Evolutionary conservation across 2,329 filamentous ascomycete genomes (phyloP).

Genomic region (Aureobasidium pullulans): DNA sequence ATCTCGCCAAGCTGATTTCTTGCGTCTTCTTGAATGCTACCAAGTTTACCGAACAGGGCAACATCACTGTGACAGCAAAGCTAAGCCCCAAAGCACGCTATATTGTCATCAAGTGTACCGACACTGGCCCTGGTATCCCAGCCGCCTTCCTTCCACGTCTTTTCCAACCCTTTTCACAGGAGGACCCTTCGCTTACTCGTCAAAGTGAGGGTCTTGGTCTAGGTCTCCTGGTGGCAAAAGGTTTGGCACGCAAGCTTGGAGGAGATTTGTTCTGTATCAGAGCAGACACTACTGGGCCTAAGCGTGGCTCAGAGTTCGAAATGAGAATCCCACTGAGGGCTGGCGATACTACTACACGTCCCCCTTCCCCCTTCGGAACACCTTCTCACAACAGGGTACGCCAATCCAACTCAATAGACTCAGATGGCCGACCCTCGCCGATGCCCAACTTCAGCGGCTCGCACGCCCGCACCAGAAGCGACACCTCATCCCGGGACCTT

Average conservation of each 20-base stretch:
- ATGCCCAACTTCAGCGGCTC: not conserved
- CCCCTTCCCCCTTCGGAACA: slow-evolving; percentile 43
- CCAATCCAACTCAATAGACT: slow-evolving; percentile 11
- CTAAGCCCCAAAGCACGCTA: slow-evolving; percentile 45
- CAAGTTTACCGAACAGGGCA: slow-evolving; percentile 60
- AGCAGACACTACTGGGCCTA: slow-evolving; percentile 54
- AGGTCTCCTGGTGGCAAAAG: slow-evolving; percentile 65
- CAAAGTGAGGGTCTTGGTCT: slow-evolving; percentile 62
- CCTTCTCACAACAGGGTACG: slow-evolving; percentile 19
- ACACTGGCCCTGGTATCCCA: slow-evolving; percentile 63
- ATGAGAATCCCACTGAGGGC: slow-evolving; percentile 56
- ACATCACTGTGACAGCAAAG: slow-evolving; percentile 49
- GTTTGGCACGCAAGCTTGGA: slow-evolving; percentile 59
- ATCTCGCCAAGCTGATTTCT: slow-evolving; percentile 56
- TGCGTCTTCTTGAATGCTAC: slow-evolving; percentile 60
- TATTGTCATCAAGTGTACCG: slow-evolving; percentile 54
- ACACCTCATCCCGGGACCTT: not conserved
- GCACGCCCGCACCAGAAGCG: not conserved
- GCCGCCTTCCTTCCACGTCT: slow-evolving; percentile 58
- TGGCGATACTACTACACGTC: slow-evolving; percentile 42
- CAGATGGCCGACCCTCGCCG: slow-evolving; percentile 8
- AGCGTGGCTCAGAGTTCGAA: slow-evolving; percentile 60
- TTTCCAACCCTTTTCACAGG: slow-evolving; percentile 63
- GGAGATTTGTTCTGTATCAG: slow-evolving; percentile 59
- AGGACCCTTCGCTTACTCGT: slow-evolving; percentile 60